Conservation (phyloP, 1,284 basidiomycete species). For the Thelephora terrestris region DNA sequence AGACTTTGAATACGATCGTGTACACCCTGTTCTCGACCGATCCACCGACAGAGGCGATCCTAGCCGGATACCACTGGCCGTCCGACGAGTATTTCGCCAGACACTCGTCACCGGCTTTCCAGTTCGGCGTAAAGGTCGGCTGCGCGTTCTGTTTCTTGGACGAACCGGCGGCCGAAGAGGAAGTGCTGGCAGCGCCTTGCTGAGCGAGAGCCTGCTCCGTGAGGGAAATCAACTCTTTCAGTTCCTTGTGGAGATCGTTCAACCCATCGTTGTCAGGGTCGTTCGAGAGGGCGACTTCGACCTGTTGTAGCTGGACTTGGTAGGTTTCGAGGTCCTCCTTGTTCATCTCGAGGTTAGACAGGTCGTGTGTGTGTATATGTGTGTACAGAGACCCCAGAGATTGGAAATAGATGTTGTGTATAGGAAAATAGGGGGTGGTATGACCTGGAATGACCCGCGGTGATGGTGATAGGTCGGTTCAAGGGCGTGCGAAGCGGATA, state of each 20-base stretch:
- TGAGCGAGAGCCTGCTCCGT: slow-evolving; percentile 70
- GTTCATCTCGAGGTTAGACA: slow-evolving; percentile 38
- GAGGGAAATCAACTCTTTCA: slow-evolving; percentile 84
- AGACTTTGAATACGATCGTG: slow-evolving; percentile 92
- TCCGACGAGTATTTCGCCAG: slow-evolving; percentile 88
- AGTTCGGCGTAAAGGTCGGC: slow-evolving; percentile 40
- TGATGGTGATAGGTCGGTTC: not conserved
- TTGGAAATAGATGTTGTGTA: not conserved
- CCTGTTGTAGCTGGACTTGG: slow-evolving; percentile 83
- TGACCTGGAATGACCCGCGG: not conserved
- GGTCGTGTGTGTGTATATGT: not conserved
- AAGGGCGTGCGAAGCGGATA: not conserved
- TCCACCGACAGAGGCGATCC: slow-evolving; percentile 83
- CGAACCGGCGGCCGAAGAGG: slow-evolving; percentile 49
- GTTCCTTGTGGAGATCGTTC: slow-evolving; percentile 67
- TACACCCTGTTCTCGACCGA: slow-evolving; percentile 80
- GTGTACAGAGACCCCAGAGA: not conserved
- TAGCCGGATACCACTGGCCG: slow-evolving; percentile 85
- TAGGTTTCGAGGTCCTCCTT: slow-evolving; percentile 80
- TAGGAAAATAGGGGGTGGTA: not conserved
- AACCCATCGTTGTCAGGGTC: slow-evolving; percentile 82
- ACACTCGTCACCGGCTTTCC: slow-evolving; percentile 86
- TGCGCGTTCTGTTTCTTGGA: slow-evolving; percentile 40
- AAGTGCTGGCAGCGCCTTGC: slow-evolving; percentile 42
- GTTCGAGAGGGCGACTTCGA: slow-evolving; percentile 73